Conservation (phyloP, 495 filamentous ascomycete genomes). For the Aspergillus baeticus region DNA sequence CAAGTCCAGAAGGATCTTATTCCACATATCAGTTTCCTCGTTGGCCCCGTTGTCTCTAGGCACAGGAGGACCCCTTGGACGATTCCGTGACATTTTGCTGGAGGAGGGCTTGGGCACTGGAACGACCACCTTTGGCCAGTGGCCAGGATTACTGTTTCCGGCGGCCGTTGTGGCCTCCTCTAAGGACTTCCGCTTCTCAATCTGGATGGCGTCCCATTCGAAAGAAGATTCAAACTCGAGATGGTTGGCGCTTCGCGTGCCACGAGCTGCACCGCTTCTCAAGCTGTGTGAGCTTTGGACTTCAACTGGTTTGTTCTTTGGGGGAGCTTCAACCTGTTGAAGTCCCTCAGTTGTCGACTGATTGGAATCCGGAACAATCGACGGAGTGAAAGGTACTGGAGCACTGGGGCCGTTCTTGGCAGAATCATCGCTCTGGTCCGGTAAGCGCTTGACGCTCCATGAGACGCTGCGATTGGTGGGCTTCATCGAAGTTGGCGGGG, state of each 20-base stretch:
- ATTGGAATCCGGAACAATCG: neutral
- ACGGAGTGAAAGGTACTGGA: neutral
- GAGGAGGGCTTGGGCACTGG: neutral
- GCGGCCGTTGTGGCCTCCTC: constrained; percentile 8
- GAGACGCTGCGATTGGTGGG: constrained; percentile 17
- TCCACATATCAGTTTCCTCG: constrained; percentile 66
- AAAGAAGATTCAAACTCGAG: constrained; percentile 21
- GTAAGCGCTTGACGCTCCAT: constrained; percentile 20
- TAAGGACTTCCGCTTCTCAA: constrained; percentile 14
- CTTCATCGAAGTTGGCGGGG: constrained; percentile 8
- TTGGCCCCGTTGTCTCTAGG: constrained; percentile 52
- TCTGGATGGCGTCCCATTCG: constrained; percentile 23
- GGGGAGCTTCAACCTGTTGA: neutral
- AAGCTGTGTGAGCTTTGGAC: constrained; percentile 15
- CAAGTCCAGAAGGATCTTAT: constrained; percentile 57
- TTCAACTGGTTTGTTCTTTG: constrained; percentile 4
- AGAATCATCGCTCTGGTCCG: neutral
- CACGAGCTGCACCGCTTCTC: constrained; percentile 24
- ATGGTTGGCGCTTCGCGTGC: constrained; percentile 21
- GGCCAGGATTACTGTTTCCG: constrained; percentile 11
- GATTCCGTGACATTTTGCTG: constrained; percentile 44
- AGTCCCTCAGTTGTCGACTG: neutral
- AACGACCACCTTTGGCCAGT: constrained; percentile 8
- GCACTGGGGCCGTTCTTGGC: constrained; percentile 8
- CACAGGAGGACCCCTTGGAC: constrained; percentile 37